phyloP scores from a whole-genome alignment of 164 flowering plant species.

The Echeveria elegans region DNA sequence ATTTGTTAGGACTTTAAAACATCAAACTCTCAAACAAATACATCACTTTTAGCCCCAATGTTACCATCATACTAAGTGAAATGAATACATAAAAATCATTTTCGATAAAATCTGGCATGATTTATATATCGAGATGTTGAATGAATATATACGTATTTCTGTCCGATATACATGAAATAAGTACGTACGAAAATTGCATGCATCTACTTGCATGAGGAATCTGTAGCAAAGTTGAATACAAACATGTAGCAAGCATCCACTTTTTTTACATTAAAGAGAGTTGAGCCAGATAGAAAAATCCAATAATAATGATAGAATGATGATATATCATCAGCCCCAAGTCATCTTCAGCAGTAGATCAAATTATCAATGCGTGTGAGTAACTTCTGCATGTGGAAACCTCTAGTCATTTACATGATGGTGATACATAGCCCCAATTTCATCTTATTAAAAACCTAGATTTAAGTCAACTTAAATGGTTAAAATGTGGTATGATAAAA shows the following conservation, averaged over 20 bases:
- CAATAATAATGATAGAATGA: neutral
- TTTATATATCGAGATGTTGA: neutral
- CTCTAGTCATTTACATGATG: neutral
- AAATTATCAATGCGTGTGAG: neutral
- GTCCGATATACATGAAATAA: neutral
- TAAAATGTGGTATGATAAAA: neutral
- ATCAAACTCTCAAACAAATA: neutral
- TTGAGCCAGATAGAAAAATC: constrained; percentile 4
- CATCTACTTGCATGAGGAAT: neutral
- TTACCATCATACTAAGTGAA: neutral
- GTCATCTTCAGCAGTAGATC: neutral
- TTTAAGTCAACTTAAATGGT: too few relatives aligned
- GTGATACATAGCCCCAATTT: neutral
- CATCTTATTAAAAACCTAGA: neutral
- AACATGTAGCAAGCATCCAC: neutral
- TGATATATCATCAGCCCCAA: neutral
- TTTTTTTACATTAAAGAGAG: constrained; percentile 1
- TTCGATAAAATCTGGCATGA: neutral
- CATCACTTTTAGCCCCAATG: neutral
- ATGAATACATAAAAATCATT: too few relatives aligned
- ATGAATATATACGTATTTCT: too few relatives aligned
- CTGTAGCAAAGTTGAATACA: constrained; percentile 6
- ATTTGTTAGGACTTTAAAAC: too few relatives aligned
- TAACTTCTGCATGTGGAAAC: neutral
- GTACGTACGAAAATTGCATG: neutral